phyloP scores from a whole-genome alignment of 2,329 filamentous ascomycete genomes.

The Colletotrichum aenigma region DNA sequence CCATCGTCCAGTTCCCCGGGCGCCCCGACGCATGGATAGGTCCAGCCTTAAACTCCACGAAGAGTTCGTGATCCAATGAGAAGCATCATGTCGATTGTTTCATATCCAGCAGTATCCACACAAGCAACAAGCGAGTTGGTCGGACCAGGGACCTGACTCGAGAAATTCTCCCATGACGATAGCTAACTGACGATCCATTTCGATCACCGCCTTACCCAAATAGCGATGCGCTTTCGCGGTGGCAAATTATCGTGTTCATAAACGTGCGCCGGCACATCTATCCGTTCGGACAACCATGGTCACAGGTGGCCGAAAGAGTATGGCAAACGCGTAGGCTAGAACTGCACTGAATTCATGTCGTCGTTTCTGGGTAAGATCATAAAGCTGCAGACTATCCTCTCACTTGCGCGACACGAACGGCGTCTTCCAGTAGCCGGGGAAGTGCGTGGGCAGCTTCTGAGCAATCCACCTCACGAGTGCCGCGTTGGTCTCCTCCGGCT shows the following conservation, averaged over 20 bases:
- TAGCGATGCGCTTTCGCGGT: neutral
- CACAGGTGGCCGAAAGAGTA: neutral
- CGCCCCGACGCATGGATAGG: neutral
- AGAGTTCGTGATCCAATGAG: neutral
- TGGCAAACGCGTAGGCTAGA: neutral
- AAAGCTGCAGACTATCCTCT: neutral
- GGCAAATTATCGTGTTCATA: neutral
- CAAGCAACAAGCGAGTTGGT: neutral
- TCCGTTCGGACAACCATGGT: neutral
- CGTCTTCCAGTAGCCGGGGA: conserved; percentile 12
- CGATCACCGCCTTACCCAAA: neutral
- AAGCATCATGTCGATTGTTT: neutral
- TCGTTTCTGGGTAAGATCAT: neutral
- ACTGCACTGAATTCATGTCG: neutral
- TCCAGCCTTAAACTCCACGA: neutral
- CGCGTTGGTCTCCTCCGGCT: conserved; percentile 25
- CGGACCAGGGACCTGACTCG: neutral
- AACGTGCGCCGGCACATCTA: neutral
- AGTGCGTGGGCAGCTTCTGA: conserved; percentile 22
- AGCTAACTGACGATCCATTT: neutral
- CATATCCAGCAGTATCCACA: neutral
- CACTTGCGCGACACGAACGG: neutral
- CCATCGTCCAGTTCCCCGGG: neutral
- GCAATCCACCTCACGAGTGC: conserved; percentile 26
- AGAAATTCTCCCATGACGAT: neutral